phyloP scores from a whole-genome alignment of 2,329 filamentous ascomycete species.

The Cladosporium sp. region DNA sequence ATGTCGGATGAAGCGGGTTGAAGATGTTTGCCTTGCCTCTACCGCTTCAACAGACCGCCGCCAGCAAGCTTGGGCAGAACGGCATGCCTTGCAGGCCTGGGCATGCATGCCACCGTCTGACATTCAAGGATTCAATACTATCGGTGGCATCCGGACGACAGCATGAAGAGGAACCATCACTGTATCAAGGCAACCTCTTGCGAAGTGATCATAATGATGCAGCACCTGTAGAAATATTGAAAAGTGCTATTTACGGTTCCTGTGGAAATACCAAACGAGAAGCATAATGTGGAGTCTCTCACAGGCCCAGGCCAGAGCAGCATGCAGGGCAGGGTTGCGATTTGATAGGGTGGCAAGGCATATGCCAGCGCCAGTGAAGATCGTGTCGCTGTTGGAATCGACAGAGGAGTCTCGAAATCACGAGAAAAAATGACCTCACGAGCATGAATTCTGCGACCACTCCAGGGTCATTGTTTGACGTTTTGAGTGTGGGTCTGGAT shows the following conservation, averaged over 20 bases:
- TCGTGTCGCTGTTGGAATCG: slow-evolving; percentile 10
- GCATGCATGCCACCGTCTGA: background rate
- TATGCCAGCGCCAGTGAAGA: slow-evolving; percentile 11
- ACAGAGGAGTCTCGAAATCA: slow-evolving; percentile 9
- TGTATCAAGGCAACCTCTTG: background rate
- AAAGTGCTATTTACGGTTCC: background rate
- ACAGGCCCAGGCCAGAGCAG: slow-evolving; percentile 8
- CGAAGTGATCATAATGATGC: slow-evolving; percentile 15
- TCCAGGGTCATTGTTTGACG: background rate
- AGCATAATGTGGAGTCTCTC: slow-evolving; percentile 3
- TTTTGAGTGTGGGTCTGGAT: background rate
- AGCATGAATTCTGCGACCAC: background rate
- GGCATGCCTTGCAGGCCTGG: background rate
- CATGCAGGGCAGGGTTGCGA: slow-evolving; percentile 2
- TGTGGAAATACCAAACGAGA: background rate
- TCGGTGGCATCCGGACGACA: background rate
- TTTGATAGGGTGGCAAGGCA: slow-evolving; percentile 3
- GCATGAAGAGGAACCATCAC: background rate
- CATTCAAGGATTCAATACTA: background rate
- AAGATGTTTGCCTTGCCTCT: background rate
- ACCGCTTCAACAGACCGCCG: background rate
- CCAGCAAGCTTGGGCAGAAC: slow-evolving; percentile 6
- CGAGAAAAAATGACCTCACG: slow-evolving; percentile 15
- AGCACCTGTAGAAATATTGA: background rate
- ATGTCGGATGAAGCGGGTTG: background rate